Evolutionary conservation across 805 yeast genomes (phyloP).

Genomic region (Zygoascus bituminiphila): DNA sequence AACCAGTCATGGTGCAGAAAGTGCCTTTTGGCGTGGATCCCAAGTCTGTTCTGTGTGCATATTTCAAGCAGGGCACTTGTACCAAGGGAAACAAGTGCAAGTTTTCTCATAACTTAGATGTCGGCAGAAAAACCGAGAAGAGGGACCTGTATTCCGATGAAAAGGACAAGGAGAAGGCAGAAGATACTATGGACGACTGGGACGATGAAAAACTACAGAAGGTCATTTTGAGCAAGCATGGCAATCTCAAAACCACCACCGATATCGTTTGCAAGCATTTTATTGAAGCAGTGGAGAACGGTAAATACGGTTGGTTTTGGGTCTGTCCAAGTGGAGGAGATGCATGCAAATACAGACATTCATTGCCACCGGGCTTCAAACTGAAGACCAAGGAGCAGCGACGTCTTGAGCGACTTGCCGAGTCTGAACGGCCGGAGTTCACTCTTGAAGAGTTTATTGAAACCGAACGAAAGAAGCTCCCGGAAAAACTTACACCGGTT

Average conservation of each 20-base stretch:
- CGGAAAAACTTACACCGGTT: conserved; percentile 71
- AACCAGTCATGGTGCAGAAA: conserved; percentile 61
- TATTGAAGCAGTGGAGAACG: conserved; percentile 94
- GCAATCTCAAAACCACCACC: conserved; percentile 88
- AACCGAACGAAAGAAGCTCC: conserved; percentile 80
- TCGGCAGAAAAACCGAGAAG: conserved; percentile 84
- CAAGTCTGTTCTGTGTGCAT: conserved; percentile 82
- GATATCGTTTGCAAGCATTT: conserved; percentile 90
- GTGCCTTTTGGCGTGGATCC: conserved; percentile 98
- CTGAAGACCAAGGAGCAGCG: conserved; percentile 95
- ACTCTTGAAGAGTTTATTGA: conserved; percentile 94
- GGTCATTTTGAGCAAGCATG: conserved; percentile 86
- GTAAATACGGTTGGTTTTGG: conserved; percentile 99
- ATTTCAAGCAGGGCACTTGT: conserved; percentile 81
- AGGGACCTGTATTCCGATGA: conserved; percentile 89
- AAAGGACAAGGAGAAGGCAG: conserved; percentile 51
- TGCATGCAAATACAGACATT: conserved; percentile 88
- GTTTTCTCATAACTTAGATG: conserved; percentile 79
- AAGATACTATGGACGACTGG: conserved; percentile 93
- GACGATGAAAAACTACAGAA: conserved; percentile 89
- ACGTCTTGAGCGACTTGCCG: conserved; percentile 76
- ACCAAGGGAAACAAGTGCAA: conserved; percentile 62
- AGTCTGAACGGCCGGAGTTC: conserved; percentile 77
- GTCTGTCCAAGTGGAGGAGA: conserved; percentile 90
- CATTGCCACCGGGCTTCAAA: conserved; percentile 94